These are phyloP conservation scores for Chaetothyriales sp. DNA, from an alignment of 2,329 filamentous ascomycete genomes.

Conservation along the genomic window DNA sequence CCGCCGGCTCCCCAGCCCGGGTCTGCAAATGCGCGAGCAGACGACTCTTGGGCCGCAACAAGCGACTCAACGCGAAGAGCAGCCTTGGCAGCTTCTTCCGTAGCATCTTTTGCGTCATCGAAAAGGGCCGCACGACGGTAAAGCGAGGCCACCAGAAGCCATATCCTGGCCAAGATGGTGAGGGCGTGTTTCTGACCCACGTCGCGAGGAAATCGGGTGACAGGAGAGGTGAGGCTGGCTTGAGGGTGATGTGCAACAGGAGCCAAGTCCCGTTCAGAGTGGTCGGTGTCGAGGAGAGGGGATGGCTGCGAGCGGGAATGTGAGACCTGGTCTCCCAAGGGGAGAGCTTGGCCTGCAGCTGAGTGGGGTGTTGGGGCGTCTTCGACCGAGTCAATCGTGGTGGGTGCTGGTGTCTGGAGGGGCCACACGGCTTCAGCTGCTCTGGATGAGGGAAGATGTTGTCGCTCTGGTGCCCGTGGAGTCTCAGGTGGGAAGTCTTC, in stretches of 20 bases:
- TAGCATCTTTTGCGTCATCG: constrained; percentile 64
- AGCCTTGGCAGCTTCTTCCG: constrained; percentile 66
- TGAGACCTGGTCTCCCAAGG: constrained; percentile 8
- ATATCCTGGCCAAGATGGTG: constrained; percentile 57
- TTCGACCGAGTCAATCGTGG: constrained; percentile 12
- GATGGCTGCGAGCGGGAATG: constrained; percentile 20
- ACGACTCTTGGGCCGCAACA: constrained; percentile 43
- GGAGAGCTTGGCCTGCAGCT: too few species aligned
- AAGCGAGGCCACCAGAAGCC: constrained; percentile 78
- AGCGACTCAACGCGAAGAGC: constrained; percentile 57
- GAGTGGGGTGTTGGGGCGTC: neutral
- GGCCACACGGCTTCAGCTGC: too few species aligned
- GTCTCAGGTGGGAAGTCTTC: neutral
- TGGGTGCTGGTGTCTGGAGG: constrained; percentile 20
- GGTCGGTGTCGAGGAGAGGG: neutral
- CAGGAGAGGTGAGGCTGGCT: constrained; percentile 7
- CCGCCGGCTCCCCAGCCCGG: constrained; percentile 58
- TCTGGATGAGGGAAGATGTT: neutral
- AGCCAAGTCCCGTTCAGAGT: constrained; percentile 1
- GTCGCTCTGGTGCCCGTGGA: neutral
- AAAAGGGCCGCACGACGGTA: constrained; percentile 69
- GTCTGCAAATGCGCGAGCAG: constrained; percentile 45
- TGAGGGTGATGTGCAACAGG: constrained; percentile 16
- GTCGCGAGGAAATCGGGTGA: constrained; percentile 35
- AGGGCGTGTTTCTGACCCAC: constrained; percentile 42